Evolutionary conservation across 805 yeast genomes (phyloP).

Genomic region (Wickerhamiella hasegawae): DNA sequence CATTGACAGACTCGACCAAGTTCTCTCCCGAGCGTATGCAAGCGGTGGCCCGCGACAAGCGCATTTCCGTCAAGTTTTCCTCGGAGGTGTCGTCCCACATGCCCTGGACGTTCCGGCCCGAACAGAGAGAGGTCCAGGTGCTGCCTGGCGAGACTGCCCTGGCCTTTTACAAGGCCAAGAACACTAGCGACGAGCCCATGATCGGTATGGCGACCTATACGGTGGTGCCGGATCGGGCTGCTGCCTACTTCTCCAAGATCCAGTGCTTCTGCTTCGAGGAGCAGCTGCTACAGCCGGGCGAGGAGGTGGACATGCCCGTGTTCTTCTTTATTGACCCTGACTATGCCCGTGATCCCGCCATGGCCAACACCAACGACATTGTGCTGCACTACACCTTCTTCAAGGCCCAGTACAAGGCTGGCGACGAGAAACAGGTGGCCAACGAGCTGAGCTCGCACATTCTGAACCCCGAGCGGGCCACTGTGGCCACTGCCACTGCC

Average conservation of each 20-base stretch:
- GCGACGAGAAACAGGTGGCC: slow-evolving; percentile 8
- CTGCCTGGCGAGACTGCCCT: slow-evolving; percentile 96
- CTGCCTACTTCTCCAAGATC: slow-evolving; percentile 90
- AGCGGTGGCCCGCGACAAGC: slow-evolving; percentile 72
- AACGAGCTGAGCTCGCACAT: slow-evolving; percentile 7
- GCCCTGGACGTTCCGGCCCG: slow-evolving; percentile 93
- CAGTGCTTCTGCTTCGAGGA: slow-evolving; percentile 98
- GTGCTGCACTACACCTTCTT: slow-evolving; percentile 88
- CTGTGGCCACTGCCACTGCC: no score
- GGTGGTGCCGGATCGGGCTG: slow-evolving; percentile 90
- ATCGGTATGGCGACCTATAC: slow-evolving; percentile 98
- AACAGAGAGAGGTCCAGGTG: slow-evolving; percentile 81
- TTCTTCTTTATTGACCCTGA: slow-evolving; percentile 96
- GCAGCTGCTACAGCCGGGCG: slow-evolving; percentile 84
- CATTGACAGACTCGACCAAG: slow-evolving; percentile 65
- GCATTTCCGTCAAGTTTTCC: slow-evolving; percentile 74
- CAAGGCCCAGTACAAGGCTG: slow-evolving; percentile 22
- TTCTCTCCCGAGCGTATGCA: slow-evolving; percentile 77
- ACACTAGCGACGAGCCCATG: slow-evolving; percentile 70
- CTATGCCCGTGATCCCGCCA: slow-evolving; percentile 78
- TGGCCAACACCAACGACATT: slow-evolving; percentile 81
- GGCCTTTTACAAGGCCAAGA: slow-evolving; percentile 87
- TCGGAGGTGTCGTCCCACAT: slow-evolving; percentile 79
- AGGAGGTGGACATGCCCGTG: slow-evolving; percentile 97
- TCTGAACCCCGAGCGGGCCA: no score